Evolutionary conservation across 164 flowering plant genomes (phyloP), one percentile per base, ranked within the genome.

Genomic region (Cinnamomum micranthum): DNA sequence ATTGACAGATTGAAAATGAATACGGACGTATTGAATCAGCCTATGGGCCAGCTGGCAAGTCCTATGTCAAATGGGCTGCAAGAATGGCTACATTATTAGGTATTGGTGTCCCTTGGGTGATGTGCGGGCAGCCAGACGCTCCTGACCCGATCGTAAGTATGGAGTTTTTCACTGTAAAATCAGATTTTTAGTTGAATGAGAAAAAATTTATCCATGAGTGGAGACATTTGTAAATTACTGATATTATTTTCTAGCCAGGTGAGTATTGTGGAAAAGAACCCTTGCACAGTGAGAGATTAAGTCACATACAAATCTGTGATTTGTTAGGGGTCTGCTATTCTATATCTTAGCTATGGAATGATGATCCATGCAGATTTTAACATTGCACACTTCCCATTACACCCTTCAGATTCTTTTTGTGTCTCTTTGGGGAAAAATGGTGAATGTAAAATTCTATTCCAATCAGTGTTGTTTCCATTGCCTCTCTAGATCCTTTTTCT

Each of bases 51-150:
- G 87, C 87, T 74, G 99, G 80, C 59, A 89, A 93, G 76, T 59
- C 90, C 4, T 94, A 96, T 71, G 77, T 94, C 74, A 86, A 84
- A 0, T 96, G 99, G 99, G 87, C 95, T 10, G 98, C 97, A 75
- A 23, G 77, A 25, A 96, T 96, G 99, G 98, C 99, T 67, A 77
- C 79, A 58, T 85, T 98, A 73, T 75, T 88, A 80, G 85, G 92
- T 79, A 96, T 97, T 59, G 98, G 98, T 60, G 98, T 96, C 15
- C 99, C 99, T 27, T 96, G 99, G 99, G 95, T 91, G 35, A 96
- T 96, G 99, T 96, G 99, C 86, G 94, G 91, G 85, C 99, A 96
- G 78, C 47, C 75, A 12, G 91, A 96, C 84, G 98, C 99, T 82
- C 99, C 99, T 63, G 92, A 88, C 81, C 91, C 98, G 20, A 80